A percentile compares a stretch with the other conserved stretches of the same genome.
Evolutionary conservation across 2,329 filamentous ascomycete genomes (phyloP).

Genomic region (Hymenoscyphus linearis): DNA sequence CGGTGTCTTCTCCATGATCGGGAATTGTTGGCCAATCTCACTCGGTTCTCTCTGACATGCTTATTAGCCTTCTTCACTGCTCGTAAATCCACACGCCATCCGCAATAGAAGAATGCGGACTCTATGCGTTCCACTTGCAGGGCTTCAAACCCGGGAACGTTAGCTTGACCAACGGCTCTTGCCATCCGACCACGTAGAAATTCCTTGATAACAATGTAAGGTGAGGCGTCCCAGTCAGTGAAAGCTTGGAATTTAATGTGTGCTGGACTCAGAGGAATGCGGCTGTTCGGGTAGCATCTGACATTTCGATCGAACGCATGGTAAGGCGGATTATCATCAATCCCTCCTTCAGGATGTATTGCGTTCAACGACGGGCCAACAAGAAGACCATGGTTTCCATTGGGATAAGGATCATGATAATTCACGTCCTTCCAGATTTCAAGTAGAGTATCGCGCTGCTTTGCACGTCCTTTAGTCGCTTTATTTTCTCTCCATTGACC

Average conservation of each 20-base stretch:
- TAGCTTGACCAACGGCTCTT: too few species aligned
- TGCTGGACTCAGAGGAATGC: conserved; percentile 10
- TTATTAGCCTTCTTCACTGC: conserved; percentile 9
- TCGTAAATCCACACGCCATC: conserved; percentile 16
- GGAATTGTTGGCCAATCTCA: conserved; percentile 6
- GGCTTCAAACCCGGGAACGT: not conserved
- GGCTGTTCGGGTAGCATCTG: conserved; percentile 9
- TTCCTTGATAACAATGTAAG: conserved; percentile 3
- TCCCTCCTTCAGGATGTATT: conserved; percentile 3
- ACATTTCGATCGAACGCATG: not conserved
- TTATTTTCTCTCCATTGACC: conserved; percentile 9
- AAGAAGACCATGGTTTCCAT: conserved; percentile 7
- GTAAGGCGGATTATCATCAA: not conserved
- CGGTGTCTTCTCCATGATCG: conserved; percentile 4
- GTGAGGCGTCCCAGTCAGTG: not conserved
- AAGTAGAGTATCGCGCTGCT: conserved; percentile 1
- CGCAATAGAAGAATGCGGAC: conserved; percentile 13
- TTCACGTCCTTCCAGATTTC: conserved; percentile 3
- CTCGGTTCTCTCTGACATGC: conserved; percentile 2
- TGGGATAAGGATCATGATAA: conserved; percentile 8
- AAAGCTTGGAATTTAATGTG: conserved; percentile 6
- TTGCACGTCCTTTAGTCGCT: conserved; percentile 1
- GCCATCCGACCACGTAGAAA: conserved; percentile 12
- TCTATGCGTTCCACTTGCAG: conserved; percentile 11
- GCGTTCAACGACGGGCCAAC: conserved; percentile 13